A percentile compares a stretch with the other conserved stretches of the same genome.
Conservation (phyloP, 371 early-diverging fungal species). For the Rhizopus microsporus region DNA sequence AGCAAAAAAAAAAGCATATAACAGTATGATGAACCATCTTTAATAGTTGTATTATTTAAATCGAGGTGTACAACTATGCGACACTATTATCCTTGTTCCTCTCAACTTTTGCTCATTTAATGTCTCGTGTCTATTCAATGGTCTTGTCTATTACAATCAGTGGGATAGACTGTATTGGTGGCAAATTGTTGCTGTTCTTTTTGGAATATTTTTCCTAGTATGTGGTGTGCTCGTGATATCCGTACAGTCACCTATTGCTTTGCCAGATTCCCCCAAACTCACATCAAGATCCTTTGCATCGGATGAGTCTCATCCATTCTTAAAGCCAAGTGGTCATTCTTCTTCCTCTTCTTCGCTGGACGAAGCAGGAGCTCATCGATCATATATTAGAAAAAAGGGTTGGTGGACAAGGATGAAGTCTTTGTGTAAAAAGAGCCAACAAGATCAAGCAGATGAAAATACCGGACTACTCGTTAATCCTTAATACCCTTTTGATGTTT, state of each 20-base stretch:
- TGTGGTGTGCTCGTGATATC: slow-evolving; percentile 72
- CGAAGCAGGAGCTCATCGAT: slow-evolving; percentile 12
- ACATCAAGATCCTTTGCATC: slow-evolving; percentile 4
- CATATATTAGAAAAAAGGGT: slow-evolving; percentile 1
- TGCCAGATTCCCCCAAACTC: slow-evolving; percentile 1
- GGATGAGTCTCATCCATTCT: slow-evolving; percentile 20
- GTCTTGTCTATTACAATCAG: slow-evolving; percentile 81
- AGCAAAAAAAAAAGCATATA: slow-evolving; percentile 1
- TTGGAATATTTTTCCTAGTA: slow-evolving; percentile 67
- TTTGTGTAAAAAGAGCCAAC: slow-evolving; percentile 7
- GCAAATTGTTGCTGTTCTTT: slow-evolving; percentile 66
- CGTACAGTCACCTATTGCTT: slow-evolving; percentile 32
- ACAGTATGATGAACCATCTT: background rate
- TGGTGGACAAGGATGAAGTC: slow-evolving; percentile 25
- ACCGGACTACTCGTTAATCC: slow-evolving; percentile 20
- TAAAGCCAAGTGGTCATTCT: slow-evolving; percentile 4
- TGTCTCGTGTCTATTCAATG: slow-evolving; percentile 76
- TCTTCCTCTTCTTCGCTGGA: slow-evolving; percentile 12
- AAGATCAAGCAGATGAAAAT: slow-evolving; percentile 17
- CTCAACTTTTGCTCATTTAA: slow-evolving; percentile 80
- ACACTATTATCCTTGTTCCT: slow-evolving; percentile 79
- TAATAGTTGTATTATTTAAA: slow-evolving; percentile 77
- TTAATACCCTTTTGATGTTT: background rate
- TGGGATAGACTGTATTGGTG: slow-evolving; percentile 65
- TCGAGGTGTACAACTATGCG: slow-evolving; percentile 72